Conservation (phyloP, 2,329 filamentous ascomycete species). For the Aspergillus oerlinghausenensis region DNA sequence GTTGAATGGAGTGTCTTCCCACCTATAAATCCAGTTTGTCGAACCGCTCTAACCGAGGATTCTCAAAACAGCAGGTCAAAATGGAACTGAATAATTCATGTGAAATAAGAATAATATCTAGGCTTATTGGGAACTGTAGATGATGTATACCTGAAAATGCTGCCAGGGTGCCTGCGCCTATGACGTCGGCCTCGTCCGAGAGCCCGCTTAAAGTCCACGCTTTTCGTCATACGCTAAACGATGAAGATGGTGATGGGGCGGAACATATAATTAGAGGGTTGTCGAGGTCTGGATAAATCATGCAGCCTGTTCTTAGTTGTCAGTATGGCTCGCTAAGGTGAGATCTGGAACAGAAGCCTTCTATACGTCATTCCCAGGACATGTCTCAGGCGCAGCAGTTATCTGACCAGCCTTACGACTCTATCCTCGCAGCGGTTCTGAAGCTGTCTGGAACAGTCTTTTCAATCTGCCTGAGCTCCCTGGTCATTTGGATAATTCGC, state of each 20-base stretch:
- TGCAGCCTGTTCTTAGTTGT: neutral
- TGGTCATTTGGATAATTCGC: conserved; percentile 5
- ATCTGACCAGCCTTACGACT: neutral
- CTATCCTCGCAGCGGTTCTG: neutral
- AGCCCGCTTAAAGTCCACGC: neutral
- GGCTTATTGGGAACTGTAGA: neutral
- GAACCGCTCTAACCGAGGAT: neutral
- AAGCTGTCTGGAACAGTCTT: conserved; percentile 4
- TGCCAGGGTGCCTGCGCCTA: neutral
- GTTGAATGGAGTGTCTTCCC: neutral
- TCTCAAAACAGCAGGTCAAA: neutral
- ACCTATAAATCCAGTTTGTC: neutral
- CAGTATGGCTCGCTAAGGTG: neutral
- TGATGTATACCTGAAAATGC: neutral
- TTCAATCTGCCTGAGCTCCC: conserved; percentile 2
- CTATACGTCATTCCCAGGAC: conserved; percentile 16
- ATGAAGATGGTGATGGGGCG: neutral
- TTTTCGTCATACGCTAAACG: neutral
- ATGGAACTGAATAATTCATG: neutral
- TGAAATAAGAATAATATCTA: neutral
- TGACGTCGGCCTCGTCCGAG: neutral
- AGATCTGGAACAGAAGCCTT: neutral
- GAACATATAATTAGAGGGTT: neutral
- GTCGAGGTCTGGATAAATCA: neutral
- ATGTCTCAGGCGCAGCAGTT: neutral